Evolutionary conservation across 805 yeast species (phyloP).

Genomic region (Metschnikowia vanudenii): DNA sequence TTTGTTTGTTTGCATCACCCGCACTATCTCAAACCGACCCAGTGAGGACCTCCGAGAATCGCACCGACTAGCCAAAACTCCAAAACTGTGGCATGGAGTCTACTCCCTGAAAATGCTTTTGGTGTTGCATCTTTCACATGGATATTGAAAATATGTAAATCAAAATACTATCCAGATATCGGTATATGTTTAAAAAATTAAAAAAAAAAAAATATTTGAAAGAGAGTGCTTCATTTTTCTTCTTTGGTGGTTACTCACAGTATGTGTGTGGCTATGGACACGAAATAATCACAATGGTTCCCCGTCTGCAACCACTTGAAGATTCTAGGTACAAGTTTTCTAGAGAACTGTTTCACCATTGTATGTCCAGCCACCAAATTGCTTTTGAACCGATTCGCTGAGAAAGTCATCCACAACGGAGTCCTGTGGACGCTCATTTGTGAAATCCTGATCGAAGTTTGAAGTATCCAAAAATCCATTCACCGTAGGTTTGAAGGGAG

Average conservation of each 20-base stretch:
- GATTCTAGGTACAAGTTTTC: not conserved
- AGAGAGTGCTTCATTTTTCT: no score
- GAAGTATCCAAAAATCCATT: slow-evolving; percentile 84
- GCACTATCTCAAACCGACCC: not conserved
- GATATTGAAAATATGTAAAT: no score
- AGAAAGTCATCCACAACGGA: slow-evolving; percentile 91
- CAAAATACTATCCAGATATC: no score
- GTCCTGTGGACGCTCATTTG: slow-evolving; percentile 90
- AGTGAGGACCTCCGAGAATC: slow-evolving; percentile 4
- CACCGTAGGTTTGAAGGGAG: slow-evolving; percentile 94
- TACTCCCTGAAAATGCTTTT: no score
- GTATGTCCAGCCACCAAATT: slow-evolving; percentile 99
- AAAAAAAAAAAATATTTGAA: no score
- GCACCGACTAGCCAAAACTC: slow-evolving; percentile 4
- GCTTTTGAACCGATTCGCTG: slow-evolving; percentile 93
- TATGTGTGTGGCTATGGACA: no score
- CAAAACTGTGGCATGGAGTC: no score
- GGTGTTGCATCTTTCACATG: no score
- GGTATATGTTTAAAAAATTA: no score
- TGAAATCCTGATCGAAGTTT: slow-evolving; percentile 89
- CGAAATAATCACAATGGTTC: no score
- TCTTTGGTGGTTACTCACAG: no score
- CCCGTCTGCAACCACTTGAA: not conserved
- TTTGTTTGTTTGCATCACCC: slow-evolving; percentile 1
- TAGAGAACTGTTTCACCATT: slow-evolving; percentile 53